Evolutionary conservation across 345 rosid species (phyloP).

Genomic region (Sonneratia caseolaris): DNA sequence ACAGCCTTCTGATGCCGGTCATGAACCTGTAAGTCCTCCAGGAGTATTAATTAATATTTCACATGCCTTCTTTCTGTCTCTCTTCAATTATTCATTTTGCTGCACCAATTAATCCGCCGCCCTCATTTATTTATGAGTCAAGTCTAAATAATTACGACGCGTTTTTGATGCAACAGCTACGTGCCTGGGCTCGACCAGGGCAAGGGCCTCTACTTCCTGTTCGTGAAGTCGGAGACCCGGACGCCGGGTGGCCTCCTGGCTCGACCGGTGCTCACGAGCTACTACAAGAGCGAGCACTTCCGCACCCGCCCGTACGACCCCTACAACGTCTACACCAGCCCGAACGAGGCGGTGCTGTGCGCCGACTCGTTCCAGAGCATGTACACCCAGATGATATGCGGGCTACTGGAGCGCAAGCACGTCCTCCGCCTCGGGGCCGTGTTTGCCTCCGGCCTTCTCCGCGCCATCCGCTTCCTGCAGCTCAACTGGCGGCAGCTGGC

Average conservation of each 20-base stretch:
- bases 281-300: slow-evolving; percentile 89
- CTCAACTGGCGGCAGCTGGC: slow-evolving; percentile 62
- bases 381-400: slow-evolving; percentile 91
- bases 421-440: slow-evolving; percentile 91
- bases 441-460: slow-evolving; percentile 84
- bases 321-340: slow-evolving; percentile 80
- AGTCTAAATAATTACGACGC: not conserved
- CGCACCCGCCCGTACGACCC: slow-evolving; percentile 80
- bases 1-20: slow-evolving; percentile 93
- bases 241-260: slow-evolving; percentile 88
- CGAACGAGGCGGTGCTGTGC: slow-evolving; percentile 85
- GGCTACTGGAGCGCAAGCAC: slow-evolving; percentile 56
- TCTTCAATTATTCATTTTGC: not conserved
- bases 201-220: slow-evolving; percentile 75
- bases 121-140: not conserved
- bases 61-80: slow-evolving; percentile 4
- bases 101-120: not conserved
- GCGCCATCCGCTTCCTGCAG: slow-evolving; percentile 86
- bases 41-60: not conserved
- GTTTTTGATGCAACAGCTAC: slow-evolving; percentile 31
- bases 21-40: slow-evolving; percentile 76
- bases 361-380: slow-evolving; percentile 89
- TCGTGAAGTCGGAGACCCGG: slow-evolving; percentile 78
- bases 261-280: slow-evolving; percentile 89
- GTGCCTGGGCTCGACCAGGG: slow-evolving; percentile 88